phyloP scores from a whole-genome alignment of 306 rosid genomes.

The Leucaena leucocephala region DNA sequence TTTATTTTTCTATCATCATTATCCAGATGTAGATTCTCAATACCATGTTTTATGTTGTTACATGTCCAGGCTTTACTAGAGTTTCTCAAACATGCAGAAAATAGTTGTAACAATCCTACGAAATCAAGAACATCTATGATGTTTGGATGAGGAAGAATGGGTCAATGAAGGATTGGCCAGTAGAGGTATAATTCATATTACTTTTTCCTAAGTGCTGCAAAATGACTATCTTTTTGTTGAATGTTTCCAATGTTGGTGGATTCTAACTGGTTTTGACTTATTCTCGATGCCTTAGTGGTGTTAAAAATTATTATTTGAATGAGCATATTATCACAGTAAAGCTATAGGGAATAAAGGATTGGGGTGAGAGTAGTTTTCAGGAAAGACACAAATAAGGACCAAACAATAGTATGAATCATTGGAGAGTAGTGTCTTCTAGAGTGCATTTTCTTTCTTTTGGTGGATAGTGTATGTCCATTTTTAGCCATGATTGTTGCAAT shows the following conservation, averaged over 20 bases:
- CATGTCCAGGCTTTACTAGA: conserved; percentile 61
- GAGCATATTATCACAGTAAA: background rate
- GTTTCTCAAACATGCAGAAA: conserved; percentile 52
- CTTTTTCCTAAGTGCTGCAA: conserved; percentile 10
- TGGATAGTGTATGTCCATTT: conserved; percentile 3
- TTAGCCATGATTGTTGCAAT: background rate
- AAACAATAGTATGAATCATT: background rate
- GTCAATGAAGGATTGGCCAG: conserved; percentile 45
- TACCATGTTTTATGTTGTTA: conserved; percentile 11
- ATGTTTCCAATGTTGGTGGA: conserved; percentile 5
- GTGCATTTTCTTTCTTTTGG: background rate
- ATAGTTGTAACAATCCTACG: conserved; percentile 26
- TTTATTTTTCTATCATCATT: conserved; percentile 4
- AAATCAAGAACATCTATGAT: conserved; percentile 56
- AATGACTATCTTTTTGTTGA: background rate
- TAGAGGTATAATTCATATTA: conserved; percentile 52
- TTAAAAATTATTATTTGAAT: background rate
- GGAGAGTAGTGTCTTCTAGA: conserved; percentile 5
- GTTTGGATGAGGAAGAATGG: conserved; percentile 69
- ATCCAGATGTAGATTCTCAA: conserved; percentile 11
- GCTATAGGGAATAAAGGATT: background rate
- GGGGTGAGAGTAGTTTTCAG: background rate
- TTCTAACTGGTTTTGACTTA: background rate
- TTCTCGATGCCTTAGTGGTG: background rate
- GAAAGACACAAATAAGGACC: conserved; percentile 19